These are phyloP conservation scores for Heliosperma pusillum DNA, from an alignment of 148 eudicot genomes.

Conservation along the genomic window DNA sequence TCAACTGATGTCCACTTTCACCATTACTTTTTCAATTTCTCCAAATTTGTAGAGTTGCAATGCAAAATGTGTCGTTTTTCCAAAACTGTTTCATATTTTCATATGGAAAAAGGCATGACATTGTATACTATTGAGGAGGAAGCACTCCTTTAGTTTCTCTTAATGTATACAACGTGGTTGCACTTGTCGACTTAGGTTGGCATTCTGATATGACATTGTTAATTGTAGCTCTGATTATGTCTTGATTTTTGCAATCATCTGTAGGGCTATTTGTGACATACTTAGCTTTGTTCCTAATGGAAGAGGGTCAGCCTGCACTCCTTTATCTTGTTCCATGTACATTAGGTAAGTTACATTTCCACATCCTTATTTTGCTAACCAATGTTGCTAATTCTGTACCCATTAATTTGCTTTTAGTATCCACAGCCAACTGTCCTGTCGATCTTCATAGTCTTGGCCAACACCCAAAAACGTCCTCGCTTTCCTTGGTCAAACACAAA, in stretches of 20 bases:
- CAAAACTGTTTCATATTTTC: too few species aligned
- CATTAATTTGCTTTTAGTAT: too few species aligned
- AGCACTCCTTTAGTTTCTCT: too few species aligned
- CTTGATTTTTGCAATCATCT: constrained; percentile 11
- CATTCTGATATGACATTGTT: constrained; percentile 1
- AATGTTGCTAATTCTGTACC: not conserved
- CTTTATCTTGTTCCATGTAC: constrained; percentile 96
- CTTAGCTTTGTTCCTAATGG: constrained; percentile 69
- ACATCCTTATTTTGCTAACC: not conserved
- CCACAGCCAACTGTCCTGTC: not conserved
- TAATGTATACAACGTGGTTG: not conserved
- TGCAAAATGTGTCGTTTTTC: too few species aligned
- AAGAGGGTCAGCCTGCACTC: constrained; percentile 92
- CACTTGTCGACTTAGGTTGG: not conserved
- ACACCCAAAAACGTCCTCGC: too few species aligned
- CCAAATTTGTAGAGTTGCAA: too few species aligned
- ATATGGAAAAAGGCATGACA: too few species aligned
- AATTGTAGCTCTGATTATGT: not conserved
- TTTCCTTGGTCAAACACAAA: not conserved
- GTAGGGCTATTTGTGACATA: constrained; percentile 71
- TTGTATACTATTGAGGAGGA: too few species aligned
- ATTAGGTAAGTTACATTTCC: constrained; percentile 45
- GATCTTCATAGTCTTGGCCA: not conserved
- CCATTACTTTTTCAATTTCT: too few species aligned
- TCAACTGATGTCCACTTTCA: too few species aligned